phyloP scores from a whole-genome alignment of 768 basidiomycete species.

The Glaciozyma martinii region DNA sequence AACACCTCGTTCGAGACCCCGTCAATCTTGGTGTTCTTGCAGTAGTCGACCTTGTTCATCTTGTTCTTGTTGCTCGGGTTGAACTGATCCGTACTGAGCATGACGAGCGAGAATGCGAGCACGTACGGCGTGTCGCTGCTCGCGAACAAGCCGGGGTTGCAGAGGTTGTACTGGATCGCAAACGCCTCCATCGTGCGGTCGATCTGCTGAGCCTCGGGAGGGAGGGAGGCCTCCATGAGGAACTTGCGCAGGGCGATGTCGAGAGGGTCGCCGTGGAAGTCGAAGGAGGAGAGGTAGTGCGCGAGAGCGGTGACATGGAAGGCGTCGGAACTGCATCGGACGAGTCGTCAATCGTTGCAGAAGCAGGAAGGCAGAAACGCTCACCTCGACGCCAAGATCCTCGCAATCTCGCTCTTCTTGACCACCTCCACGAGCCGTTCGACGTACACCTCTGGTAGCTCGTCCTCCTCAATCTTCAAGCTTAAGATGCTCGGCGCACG shows the following conservation, averaged over 20 bases:
- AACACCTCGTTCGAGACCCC: slow-evolving; percentile 74
- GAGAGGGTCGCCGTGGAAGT: slow-evolving; percentile 67
- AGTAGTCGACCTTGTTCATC: slow-evolving; percentile 90
- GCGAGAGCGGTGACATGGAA: slow-evolving; percentile 63
- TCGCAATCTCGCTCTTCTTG: slow-evolving; percentile 68
- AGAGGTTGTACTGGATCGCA: slow-evolving; percentile 67
- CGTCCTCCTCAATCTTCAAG: slow-evolving; percentile 42
- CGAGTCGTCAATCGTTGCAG: not conserved
- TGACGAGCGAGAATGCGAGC: slow-evolving; percentile 91
- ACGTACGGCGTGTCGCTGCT: slow-evolving; percentile 71
- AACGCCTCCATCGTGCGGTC: slow-evolving; percentile 96
- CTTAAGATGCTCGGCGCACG: slow-evolving; percentile 16
- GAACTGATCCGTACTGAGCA: slow-evolving; percentile 94
- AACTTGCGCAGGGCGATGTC: slow-evolving; percentile 84
- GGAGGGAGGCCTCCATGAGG: slow-evolving; percentile 83
- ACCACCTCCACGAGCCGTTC: slow-evolving; percentile 52
- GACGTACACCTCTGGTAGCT: slow-evolving; percentile 64
- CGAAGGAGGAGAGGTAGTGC: slow-evolving; percentile 64
- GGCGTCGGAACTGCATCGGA: slow-evolving; percentile 52
- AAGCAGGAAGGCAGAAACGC: slow-evolving; percentile 1
- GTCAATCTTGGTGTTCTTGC: slow-evolving; percentile 81
- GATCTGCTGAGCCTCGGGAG: slow-evolving; percentile 95
- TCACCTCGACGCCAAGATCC: slow-evolving; percentile 72
- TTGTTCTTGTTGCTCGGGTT: slow-evolving; percentile 96
- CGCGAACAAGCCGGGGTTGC: slow-evolving; percentile 71